phyloP scores from a whole-genome alignment of 768 basidiomycete genomes.

The Fibroporia radiculosa region DNA sequence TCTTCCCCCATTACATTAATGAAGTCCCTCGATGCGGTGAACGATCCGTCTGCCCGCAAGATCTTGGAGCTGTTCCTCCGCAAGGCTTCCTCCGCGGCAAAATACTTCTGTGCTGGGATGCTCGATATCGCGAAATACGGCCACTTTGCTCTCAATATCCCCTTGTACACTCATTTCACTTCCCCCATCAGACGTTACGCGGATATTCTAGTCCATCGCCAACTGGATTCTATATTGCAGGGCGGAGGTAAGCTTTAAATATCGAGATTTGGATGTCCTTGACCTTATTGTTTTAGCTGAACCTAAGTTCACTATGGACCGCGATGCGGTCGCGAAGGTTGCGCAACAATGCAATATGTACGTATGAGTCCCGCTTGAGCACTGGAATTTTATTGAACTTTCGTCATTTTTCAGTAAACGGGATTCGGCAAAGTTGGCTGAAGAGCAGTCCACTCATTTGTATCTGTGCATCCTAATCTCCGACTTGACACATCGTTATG shows the following conservation, averaged over 20 bases:
- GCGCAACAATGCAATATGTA: slow-evolving; percentile 98
- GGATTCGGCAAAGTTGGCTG: slow-evolving; percentile 85
- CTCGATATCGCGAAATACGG: slow-evolving; percentile 96
- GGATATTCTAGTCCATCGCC: slow-evolving; percentile 92
- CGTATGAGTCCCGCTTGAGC: slow-evolving; percentile 19
- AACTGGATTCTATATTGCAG: slow-evolving; percentile 83
- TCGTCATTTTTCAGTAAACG: slow-evolving; percentile 52
- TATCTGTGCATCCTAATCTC: slow-evolving; percentile 93
- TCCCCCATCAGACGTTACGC: slow-evolving; percentile 91
- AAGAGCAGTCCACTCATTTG: slow-evolving; percentile 94
- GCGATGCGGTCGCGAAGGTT: slow-evolving; percentile 94
- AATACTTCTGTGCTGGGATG: slow-evolving; percentile 99
- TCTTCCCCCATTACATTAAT: slow-evolving; percentile 77
- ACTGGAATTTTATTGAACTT: slow-evolving; percentile 2
- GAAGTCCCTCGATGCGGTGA: slow-evolving; percentile 71
- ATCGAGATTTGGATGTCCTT: slow-evolving; percentile 6
- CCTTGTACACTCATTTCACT: slow-evolving; percentile 91
- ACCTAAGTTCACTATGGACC: slow-evolving; percentile 92
- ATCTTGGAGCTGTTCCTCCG: slow-evolving; percentile 78
- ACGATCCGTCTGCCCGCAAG: slow-evolving; percentile 63
- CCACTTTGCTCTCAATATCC: slow-evolving; percentile 85
- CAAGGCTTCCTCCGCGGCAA: slow-evolving; percentile 92
- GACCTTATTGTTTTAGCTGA: slow-evolving; percentile 36
- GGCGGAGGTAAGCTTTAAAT: slow-evolving; percentile 44
- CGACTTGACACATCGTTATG: slow-evolving; percentile 90